Percentiles rank a stretch among this genome's conserved stretches.
phyloP scores from a whole-genome alignment of 2,329 filamentous ascomycete genomes.

The Aspergillus uvarum region DNA sequence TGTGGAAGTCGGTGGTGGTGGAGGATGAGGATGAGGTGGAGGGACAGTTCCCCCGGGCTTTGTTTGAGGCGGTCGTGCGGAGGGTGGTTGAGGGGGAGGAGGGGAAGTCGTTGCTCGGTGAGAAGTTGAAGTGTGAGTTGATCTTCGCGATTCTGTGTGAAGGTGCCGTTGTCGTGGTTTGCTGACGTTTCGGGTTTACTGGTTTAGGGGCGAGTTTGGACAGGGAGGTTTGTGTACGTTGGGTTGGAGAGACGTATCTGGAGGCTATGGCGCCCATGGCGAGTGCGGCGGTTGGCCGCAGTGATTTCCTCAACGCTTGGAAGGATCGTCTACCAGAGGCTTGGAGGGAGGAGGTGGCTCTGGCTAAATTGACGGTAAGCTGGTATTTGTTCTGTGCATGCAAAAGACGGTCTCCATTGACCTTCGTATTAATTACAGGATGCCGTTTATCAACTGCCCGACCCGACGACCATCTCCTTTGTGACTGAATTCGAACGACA shows the following conservation, averaged over 20 bases:
- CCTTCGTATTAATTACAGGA: slow-evolving; percentile 24
- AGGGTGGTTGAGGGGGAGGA: slow-evolving; percentile 31
- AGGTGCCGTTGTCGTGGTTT: background rate
- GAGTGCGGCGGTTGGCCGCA: slow-evolving; percentile 31
- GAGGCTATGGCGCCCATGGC: slow-evolving; percentile 37
- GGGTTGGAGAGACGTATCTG: slow-evolving; percentile 43
- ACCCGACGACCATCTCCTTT: slow-evolving; percentile 40
- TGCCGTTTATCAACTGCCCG: slow-evolving; percentile 34
- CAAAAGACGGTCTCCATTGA: background rate
- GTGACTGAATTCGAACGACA: slow-evolving; percentile 32
- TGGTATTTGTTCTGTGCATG: background rate
- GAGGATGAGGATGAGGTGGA: slow-evolving; percentile 36
- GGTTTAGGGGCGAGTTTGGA: slow-evolving; percentile 43
- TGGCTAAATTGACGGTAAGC: slow-evolving; percentile 36
- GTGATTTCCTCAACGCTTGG: slow-evolving; percentile 41
- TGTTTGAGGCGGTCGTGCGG: slow-evolving; percentile 42
- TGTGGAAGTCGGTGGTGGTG: slow-evolving; percentile 42
- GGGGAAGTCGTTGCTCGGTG: slow-evolving; percentile 20
- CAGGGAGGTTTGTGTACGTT: slow-evolving; percentile 33
- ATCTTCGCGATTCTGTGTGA: background rate
- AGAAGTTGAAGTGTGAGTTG: slow-evolving; percentile 39
- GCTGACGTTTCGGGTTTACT: slow-evolving; percentile 6
- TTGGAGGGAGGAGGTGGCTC: slow-evolving; percentile 39
- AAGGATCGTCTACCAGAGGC: slow-evolving; percentile 45
- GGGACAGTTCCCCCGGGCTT: slow-evolving; percentile 31